Base-by-base conservation (phyloP, 2,329 filamentous ascomycete species). In the Hysterium pulicare region DNA sequence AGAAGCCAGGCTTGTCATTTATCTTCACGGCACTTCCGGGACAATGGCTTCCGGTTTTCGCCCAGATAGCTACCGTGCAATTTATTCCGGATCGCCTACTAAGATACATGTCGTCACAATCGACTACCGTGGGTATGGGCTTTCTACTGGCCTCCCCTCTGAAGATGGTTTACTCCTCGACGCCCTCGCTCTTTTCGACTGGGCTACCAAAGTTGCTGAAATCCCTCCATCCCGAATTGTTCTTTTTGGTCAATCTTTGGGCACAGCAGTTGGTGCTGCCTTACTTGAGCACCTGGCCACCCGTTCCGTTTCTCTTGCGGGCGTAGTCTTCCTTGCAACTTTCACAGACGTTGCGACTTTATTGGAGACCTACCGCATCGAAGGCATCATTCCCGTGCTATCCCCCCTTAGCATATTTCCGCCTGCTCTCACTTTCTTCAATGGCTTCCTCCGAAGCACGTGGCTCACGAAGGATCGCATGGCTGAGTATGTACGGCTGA, bases 51-150 rank as follows among this genome's bases (percentile, higher is more conserved):
- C 76, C 2, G 76, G 76, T 0, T 78, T 71, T 58, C 64, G 79
- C 6, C 72, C 74, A 0, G 69, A 73, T 3, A 80, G 73, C 53
- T 83, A 83, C 55, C 72, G 78, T 2, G 76, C 73, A 10, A 64
- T 82, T 32, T 76, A 68, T n/a, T 74, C 73, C 5, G 71, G 65
- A 0, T 65, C 71, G 1, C 73, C 78, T 0, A 54, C 66, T 16
- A 77, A 75, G 30, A 77, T 80, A 2, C 78, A 84, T 50, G 70
- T 77, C 28, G 54, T 84, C 7, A 71, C 76, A 2, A 73, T 84
- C 40, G 81, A 84, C 60, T 84, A 83, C 51, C 72, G 80, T 4
- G 80, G 81, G 1, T 84, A 78, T 49, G 81, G 81, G 1, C 58
- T 55, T 4, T 78, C 74, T 38, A 73, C 64, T 0, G 79, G 79